A percentile compares a stretch with the other conserved stretches of the same genome.
Evolutionary conservation across 495 filamentous ascomycete species (phyloP).

Genomic region (Terfezia claveryi): DNA sequence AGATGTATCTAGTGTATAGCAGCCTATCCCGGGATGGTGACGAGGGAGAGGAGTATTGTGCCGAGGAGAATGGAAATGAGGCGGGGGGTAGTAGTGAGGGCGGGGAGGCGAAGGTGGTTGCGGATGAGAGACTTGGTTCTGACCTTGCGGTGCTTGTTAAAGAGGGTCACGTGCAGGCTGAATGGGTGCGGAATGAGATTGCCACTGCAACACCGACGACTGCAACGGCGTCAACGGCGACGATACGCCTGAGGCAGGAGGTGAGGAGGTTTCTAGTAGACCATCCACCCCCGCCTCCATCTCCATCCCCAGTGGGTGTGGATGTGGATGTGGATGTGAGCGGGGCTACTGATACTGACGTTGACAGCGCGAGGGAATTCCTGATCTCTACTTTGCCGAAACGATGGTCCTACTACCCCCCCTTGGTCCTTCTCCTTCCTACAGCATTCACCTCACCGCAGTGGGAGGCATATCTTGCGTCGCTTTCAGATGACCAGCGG

Average conservation of each 20-base stretch:
- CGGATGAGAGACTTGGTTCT: background rate
- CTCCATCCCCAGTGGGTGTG: background rate
- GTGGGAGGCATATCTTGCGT: constrained; percentile 6
- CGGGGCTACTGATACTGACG: background rate
- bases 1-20: background rate
- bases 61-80: background rate
- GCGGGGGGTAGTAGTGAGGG: background rate
- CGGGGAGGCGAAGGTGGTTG: background rate
- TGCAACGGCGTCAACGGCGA: no score
- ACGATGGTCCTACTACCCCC: constrained; percentile 17
- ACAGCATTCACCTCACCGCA: constrained; percentile 2
- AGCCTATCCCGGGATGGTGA: no score
- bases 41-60: background rate
- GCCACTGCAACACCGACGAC: no score
- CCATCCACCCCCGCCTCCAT: no score
- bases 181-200: no score
- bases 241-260: no score
- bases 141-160: background rate
- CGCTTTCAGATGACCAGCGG: no score
- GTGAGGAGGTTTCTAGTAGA: no score
- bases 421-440: constrained; percentile 7
- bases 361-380: background rate
- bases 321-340: background rate
- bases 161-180: no score
- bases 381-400: constrained; percentile 2